phyloP scores from a whole-genome alignment of 106 monocot species.

The Apostasia ramifera region DNA sequence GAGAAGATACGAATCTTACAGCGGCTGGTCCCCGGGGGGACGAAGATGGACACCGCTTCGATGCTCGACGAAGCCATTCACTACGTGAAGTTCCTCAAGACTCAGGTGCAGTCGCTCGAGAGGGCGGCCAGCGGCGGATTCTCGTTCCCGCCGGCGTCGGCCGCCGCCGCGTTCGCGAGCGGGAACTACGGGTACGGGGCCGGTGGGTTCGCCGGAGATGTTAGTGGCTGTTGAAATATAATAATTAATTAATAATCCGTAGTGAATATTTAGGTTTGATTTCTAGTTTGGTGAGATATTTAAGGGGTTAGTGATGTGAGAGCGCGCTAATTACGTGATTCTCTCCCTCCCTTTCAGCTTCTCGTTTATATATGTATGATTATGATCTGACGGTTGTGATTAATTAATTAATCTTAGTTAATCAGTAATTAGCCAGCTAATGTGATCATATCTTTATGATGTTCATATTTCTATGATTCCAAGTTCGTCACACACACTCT shows the following conservation, averaged over 20 bases:
- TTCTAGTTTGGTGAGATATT: neutral
- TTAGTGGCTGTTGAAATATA: too few relatives aligned
- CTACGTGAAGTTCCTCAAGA: conserved; percentile 89
- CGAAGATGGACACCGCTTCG: conserved; percentile 95
- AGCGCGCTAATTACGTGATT: neutral
- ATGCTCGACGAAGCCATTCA: conserved; percentile 91
- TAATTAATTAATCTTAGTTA: too few relatives aligned
- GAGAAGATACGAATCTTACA: conserved; percentile 81
- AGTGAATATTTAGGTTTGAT: neutral
- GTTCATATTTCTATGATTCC: neutral
- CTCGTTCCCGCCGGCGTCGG: neutral
- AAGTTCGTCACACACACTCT: neutral
- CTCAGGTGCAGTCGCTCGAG: conserved; percentile 74
- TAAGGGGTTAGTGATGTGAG: neutral
- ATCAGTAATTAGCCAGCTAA: too few relatives aligned
- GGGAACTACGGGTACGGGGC: too few relatives aligned
- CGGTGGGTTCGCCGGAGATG: too few relatives aligned
- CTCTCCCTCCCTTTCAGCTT: conserved; percentile 4
- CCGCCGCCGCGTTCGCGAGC: neutral
- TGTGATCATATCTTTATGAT: too few relatives aligned
- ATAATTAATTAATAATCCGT: neutral
- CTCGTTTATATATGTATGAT: too few relatives aligned
- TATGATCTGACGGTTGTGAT: too few relatives aligned
- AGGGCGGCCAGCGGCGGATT: conserved; percentile 13
- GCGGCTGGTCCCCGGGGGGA: conserved; percentile 79